Evolutionary conservation across 2,329 filamentous ascomycete species (phyloP), one percentile per base, ranked within the genome.

Genomic region (Penicillium sp.): DNA sequence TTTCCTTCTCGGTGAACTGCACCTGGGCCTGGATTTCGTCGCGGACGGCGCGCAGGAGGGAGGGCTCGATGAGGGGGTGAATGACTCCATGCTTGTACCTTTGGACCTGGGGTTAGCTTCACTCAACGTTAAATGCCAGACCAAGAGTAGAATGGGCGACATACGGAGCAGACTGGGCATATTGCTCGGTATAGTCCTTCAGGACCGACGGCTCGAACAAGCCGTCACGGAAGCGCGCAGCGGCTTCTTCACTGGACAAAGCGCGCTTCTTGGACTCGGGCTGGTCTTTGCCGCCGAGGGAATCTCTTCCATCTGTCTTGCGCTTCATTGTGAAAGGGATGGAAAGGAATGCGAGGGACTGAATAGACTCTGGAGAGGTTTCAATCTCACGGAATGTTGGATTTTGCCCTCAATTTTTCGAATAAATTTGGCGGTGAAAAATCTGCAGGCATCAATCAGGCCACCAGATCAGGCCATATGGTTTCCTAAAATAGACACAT

Each of bases 1-100:
- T 98, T 72, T 98, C 93, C 71, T 98, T 98, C 61, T 89, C 90
- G 12, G 93, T 96, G 74, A 98, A 98, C 59, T 87, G 84, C 59
- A 98, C 87, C 65, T 95, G 90, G 59, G 85, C 78, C 69, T 85
- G 84, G 69, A 97, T 91, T 73, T 98, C 93, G 63, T 79, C 74
- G 65, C 93, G 89, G 52, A 98, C 93, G 48, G 81, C 77, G 63
- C 90, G 90, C 41, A 98, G 81, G 17, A 98, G 83, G 41, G 76
- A 70, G 61, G 91, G 85, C 70, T 93, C 77, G 66, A 97, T 84
- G 38, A 98, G 76, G 47, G 80, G 75, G 59, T 82, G 77, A 64
- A 98, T 95, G 45, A 98, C 91, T 60, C 86, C 86, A 69, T n/a
- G n/a, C n/a, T n/a, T n/a, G n/a, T n/a, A n/a, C n/a, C n/a, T n/a